Evolutionary conservation across 2,329 filamentous ascomycete species (phyloP).

Genomic region (Aquanectria penicillioides): DNA sequence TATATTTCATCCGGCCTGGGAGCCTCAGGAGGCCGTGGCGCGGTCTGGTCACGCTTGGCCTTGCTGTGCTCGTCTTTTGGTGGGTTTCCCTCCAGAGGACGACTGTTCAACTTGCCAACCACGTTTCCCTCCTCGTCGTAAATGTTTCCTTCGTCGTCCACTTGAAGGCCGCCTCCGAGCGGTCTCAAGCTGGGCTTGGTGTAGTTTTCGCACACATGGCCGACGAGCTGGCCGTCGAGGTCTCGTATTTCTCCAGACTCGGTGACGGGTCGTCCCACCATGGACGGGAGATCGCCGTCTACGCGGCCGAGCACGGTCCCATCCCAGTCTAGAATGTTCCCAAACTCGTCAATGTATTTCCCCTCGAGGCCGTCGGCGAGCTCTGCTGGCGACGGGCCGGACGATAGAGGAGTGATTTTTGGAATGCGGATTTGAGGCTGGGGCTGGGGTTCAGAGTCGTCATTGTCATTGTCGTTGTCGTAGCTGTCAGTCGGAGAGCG

Average conservation of each 20-base stretch:
- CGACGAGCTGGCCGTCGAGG: conserved; percentile 80
- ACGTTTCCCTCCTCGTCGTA: conserved; percentile 65
- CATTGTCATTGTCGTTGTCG: too few species aligned
- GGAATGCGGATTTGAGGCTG: conserved; percentile 48
- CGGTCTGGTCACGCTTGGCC: conserved; percentile 1
- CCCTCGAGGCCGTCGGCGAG: conserved; percentile 57
- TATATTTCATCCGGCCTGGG: conserved; percentile 64
- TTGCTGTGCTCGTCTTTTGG: background rate
- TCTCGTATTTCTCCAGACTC: conserved; percentile 69
- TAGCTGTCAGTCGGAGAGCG: conserved; percentile 24
- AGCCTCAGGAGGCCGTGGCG: conserved; percentile 46
- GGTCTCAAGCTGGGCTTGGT: conserved; percentile 62
- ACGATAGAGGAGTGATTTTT: conserved; percentile 53
- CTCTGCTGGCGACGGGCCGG: conserved; percentile 44
- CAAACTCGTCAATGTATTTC: conserved; percentile 62
- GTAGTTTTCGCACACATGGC: conserved; percentile 73
- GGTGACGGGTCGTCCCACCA: conserved; percentile 60
- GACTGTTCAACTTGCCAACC: conserved; percentile 70
- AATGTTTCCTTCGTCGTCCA: conserved; percentile 68
- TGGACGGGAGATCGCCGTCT: conserved; percentile 64
- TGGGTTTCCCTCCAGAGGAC: background rate
- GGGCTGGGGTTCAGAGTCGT: conserved; percentile 13
- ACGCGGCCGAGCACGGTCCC: conserved; percentile 63
- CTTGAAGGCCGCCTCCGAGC: conserved; percentile 61
- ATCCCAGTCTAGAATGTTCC: conserved; percentile 61